Conservation (phyloP, 306 rosid species). For the Cicer yamashitae region DNA sequence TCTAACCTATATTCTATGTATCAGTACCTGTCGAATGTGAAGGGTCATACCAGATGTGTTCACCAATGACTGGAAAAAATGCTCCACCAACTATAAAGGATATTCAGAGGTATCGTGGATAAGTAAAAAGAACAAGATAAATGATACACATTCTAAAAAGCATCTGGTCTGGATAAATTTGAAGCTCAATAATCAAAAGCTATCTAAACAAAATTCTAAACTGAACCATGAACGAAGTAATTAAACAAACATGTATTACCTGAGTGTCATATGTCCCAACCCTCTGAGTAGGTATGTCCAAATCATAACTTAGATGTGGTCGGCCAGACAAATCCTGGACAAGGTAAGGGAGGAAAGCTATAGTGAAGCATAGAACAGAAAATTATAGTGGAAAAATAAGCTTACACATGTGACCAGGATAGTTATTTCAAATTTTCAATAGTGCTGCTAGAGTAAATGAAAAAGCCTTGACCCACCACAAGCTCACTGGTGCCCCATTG, state of each 20-base stretch:
- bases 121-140: not conserved
- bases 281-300: slow-evolving; percentile 84
- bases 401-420: slow-evolving; percentile 15
- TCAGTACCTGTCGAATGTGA: slow-evolving; percentile 88
- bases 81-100: slow-evolving; percentile 84
- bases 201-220: slow-evolving; percentile 27
- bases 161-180: slow-evolving; percentile 11
- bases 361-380: slow-evolving; percentile 7
- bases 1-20: slow-evolving; percentile 20
- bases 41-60: slow-evolving; percentile 98
- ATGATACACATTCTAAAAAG: slow-evolving; percentile 3
- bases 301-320: slow-evolving; percentile 77
- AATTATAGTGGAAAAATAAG: not conserved
- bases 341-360: slow-evolving; percentile 22
- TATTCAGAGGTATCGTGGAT: slow-evolving; percentile 14
- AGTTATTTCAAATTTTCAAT: slow-evolving; percentile 30
- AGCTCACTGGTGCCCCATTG: slow-evolving; percentile 20
- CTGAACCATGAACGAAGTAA: slow-evolving; percentile 19
- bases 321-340: slow-evolving; percentile 96
- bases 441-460: slow-evolving; percentile 2
- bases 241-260: slow-evolving; percentile 54
- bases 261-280: slow-evolving; percentile 96
- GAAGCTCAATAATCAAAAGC: slow-evolving; percentile 20
- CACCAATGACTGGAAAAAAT: slow-evolving; percentile 93
- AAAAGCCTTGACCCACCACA: slow-evolving; percentile 18